Evolutionary conservation across 164 flowering plant species (phyloP).

Genomic region (Warburgia ugandensis): DNA sequence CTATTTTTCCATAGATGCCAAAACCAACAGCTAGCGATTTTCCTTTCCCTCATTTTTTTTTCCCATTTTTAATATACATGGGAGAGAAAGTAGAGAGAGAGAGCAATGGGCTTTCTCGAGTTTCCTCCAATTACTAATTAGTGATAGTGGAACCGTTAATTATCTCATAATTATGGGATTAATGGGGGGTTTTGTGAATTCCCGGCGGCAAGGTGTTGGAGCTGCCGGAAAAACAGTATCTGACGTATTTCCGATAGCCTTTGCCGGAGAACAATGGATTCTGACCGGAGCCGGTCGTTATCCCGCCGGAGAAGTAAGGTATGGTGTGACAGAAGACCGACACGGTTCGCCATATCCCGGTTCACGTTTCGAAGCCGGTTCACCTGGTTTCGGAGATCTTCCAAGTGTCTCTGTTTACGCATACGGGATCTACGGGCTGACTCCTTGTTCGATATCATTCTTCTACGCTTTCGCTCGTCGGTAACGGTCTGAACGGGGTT

Average conservation of each 20-base stretch:
- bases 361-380: conserved; percentile 49
- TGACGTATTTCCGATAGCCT: conserved; percentile 40
- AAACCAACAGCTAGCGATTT: conserved; percentile 2
- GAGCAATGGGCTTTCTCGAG: background rate
- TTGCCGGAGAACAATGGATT: conserved; percentile 31
- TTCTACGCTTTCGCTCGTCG: conserved; percentile 56
- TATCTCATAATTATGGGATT: conserved; percentile 22
- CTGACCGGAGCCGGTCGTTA: conserved; percentile 47
- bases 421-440: conserved; percentile 83
- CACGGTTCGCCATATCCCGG: conserved; percentile 44
- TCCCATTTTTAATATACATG: background rate
- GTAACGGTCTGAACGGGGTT: conserved; percentile 4
- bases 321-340: conserved; percentile 30
- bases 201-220: conserved; percentile 30
- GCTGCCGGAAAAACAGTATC: conserved; percentile 32
- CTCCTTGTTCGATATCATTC: conserved; percentile 84
- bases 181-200: conserved; percentile 24
- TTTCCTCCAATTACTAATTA: background rate
- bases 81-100: too few species aligned
- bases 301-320: conserved; percentile 27
- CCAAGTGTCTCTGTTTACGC: conserved; percentile 72
- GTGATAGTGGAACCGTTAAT: background rate
- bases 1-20: conserved; percentile 8
- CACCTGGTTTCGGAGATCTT: conserved; percentile 55
- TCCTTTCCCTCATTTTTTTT: too few species aligned